Conservation (phyloP, 805 yeast species). For the Starmerella vaccinii region DNA sequence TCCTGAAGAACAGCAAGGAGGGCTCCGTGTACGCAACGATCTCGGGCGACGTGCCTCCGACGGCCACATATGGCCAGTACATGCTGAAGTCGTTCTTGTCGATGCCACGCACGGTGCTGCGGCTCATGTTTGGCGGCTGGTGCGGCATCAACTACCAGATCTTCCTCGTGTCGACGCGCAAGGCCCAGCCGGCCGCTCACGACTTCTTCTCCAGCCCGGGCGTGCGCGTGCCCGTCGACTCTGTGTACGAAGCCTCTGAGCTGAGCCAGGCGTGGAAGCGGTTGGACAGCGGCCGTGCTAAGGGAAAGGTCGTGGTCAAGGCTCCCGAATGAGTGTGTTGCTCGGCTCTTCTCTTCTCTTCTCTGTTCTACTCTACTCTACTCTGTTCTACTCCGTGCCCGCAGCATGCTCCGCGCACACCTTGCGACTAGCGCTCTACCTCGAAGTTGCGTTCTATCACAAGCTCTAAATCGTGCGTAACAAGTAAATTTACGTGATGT, state of each 20-base stretch:
- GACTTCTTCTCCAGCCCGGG: constrained; percentile 41
- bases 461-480: too few relatives aligned
- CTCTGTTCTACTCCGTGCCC: too few relatives aligned
- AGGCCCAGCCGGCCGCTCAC: constrained; percentile 36
- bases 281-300: constrained; percentile 41
- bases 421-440: too few relatives aligned
- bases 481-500: too few relatives aligned
- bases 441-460: too few relatives aligned
- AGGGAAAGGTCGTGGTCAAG: constrained; percentile 57
- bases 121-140: constrained; percentile 26
- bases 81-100: constrained; percentile 7
- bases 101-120: constrained; percentile 24
- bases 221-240: constrained; percentile 44
- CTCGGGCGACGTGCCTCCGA: constrained; percentile 41
- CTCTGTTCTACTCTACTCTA: too few relatives aligned
- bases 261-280: constrained; percentile 43
- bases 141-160: constrained; percentile 28
- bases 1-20: constrained; percentile 39
- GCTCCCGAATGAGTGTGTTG: background rate
- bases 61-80: constrained; percentile 10
- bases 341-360: background rate
- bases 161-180: constrained; percentile 22
- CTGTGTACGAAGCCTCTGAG: constrained; percentile 42
- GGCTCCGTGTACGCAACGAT: constrained; percentile 45
- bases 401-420: too few relatives aligned